A percentile compares a stretch with the other conserved stretches of the same genome.
Evolutionary conservation across 2,329 filamentous ascomycete genomes (phyloP).

Genomic region (Colletotrichum higginsianum): DNA sequence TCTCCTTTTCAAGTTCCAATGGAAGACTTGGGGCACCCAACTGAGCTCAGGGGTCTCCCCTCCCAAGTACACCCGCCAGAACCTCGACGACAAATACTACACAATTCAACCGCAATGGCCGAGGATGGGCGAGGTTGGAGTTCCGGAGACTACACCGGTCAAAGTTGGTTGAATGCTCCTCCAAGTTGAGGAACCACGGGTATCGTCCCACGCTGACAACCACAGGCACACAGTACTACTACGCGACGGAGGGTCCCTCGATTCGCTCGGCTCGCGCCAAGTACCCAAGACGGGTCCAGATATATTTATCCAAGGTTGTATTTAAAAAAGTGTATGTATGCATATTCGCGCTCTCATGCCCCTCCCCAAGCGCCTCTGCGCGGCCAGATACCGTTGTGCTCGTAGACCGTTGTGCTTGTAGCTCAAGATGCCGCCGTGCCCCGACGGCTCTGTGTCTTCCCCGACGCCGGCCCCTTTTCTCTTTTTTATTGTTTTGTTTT

Average conservation of each 20-base stretch:
- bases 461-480: background rate
- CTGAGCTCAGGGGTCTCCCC: background rate
- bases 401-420: conserved; percentile 36
- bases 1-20: background rate
- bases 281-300: conserved; percentile 15
- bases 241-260: background rate
- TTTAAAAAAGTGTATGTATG: conserved; percentile 35
- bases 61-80: conserved; percentile 9
- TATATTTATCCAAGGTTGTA: conserved; percentile 36
- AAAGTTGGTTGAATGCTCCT: too few relatives aligned
- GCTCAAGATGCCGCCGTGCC: conserved; percentile 20
- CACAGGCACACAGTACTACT: too few relatives aligned
- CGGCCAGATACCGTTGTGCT: conserved; percentile 40
- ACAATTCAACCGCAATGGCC: background rate
- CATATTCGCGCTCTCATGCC: background rate
- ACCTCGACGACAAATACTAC: conserved; percentile 22
- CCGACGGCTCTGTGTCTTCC: background rate
- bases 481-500: background rate
- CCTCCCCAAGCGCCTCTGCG: conserved; percentile 37
- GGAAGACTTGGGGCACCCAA: background rate
- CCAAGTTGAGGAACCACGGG: too few relatives aligned
- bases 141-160: too few relatives aligned
- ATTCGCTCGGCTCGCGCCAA: conserved; percentile 32
- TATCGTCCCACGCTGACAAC: too few relatives aligned
- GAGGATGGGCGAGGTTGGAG: too few relatives aligned